Evolutionary conservation across 2,329 filamentous ascomycete genomes (phyloP).

Genomic region (Parascedosporium putredinis): DNA sequence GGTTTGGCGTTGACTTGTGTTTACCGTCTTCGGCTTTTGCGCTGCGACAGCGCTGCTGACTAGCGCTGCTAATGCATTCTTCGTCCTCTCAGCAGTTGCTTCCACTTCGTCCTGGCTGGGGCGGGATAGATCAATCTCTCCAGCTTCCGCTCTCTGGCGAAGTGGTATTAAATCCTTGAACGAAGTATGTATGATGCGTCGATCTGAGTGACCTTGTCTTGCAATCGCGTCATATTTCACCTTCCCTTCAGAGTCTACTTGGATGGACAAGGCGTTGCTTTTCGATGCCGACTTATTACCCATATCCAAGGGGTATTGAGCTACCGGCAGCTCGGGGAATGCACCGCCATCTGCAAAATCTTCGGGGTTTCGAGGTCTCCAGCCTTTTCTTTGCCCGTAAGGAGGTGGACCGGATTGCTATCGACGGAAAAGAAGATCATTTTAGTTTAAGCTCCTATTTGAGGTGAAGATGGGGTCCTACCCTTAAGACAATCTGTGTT

Average conservation of each 20-base stretch:
- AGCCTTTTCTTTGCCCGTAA: slow-evolving; percentile 79
- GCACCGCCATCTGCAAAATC: slow-evolving; percentile 95
- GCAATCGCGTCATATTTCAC: slow-evolving; percentile 96
- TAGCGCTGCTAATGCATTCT: slow-evolving; percentile 70
- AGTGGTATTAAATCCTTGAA: slow-evolving; percentile 97
- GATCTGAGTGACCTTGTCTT: slow-evolving; percentile 73
- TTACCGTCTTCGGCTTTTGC: slow-evolving; percentile 93
- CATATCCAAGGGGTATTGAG: slow-evolving; percentile 95
- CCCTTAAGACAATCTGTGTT: slow-evolving; percentile 72
- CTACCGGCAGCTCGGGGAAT: slow-evolving; percentile 86
- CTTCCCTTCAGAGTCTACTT: slow-evolving; percentile 84
- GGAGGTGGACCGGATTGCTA: slow-evolving; percentile 73
- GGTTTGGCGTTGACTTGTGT: slow-evolving; percentile 69
- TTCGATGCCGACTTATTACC: slow-evolving; percentile 67
- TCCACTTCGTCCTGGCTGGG: slow-evolving; percentile 78
- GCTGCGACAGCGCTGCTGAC: slow-evolving; percentile 79
- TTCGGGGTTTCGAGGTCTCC: slow-evolving; percentile 78
- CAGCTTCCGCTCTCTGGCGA: slow-evolving; percentile 82
- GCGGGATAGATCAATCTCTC: slow-evolving; percentile 77
- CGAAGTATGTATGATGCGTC: slow-evolving; percentile 79
- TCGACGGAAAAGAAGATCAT: not conserved
- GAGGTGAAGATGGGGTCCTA: slow-evolving; percentile 22
- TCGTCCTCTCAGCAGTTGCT: slow-evolving; percentile 78
- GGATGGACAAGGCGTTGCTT: slow-evolving; percentile 75
- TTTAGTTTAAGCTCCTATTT: too few relatives aligned